Base-by-base conservation (phyloP, 2,329 filamentous ascomycete genomes). In the Aspergillus puulaauensis region DNA sequence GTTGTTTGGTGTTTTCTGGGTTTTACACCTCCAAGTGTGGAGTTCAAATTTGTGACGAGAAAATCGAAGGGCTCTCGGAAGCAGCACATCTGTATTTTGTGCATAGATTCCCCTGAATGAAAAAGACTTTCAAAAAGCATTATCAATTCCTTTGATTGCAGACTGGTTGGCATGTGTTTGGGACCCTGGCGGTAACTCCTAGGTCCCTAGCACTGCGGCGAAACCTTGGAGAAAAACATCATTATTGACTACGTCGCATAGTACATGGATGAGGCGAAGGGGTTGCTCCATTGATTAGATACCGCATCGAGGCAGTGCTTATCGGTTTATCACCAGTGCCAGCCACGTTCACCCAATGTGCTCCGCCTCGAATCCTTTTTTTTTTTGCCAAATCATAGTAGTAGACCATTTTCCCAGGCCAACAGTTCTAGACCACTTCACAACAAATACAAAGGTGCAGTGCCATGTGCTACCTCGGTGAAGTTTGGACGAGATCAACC, bases 41-140 rank as follows among this genome's bases (percentile, higher is more conserved):
- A 70, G 64, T 73, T 71, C 68, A 67, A 67, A 73, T 58, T 72
- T 66, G 69, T 72, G 70, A 75, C 68, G 71, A 75, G 68, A 70
- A 59, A 62, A 52, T 62, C 56, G 35, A 44, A 62, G 62, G 71
- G 71, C 69, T 72, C 65, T 52, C 71, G 72, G 70, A 71, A 69
- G 70, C 70, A 67, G 72, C 69, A 70, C 71, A 69, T 66, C 61
- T 68, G 62, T 64, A 66, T 69, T 68, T 66, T 74, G 71, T 74
- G 73, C 73, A 76, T 76, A 76, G 71, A 76, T 74, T 75, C 73
- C 72, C 71, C 71, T 70, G 68, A 74, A 75, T 75, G 72, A 75
- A 69, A 70, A 71, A 74, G 71, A 71, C 35, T 17, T 55, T 57
- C 35, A 70, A 70, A 66, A 70, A 72, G 15, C 73, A 69, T 68